Conservation (phyloP, 2,329 filamentous ascomycete genomes). For the Pezicula carpinea region DNA sequence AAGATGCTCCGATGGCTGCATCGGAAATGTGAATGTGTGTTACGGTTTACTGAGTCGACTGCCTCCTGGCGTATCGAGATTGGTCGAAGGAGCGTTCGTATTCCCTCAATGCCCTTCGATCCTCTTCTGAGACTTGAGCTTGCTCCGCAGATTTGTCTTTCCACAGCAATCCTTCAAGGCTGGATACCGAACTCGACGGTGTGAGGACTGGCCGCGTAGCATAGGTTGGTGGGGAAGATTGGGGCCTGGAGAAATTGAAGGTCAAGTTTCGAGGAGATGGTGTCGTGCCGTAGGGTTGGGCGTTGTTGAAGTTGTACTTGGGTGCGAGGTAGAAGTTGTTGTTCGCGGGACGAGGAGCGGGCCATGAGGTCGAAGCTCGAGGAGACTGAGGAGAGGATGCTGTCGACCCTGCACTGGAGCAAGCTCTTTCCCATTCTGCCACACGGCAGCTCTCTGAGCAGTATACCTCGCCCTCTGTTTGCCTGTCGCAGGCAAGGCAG, state of each 20-base stretch:
- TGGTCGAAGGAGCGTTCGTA: conserved; percentile 91
- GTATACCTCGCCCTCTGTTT: conserved; percentile 77
- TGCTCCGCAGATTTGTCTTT: conserved; percentile 54
- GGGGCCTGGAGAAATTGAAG: conserved; percentile 44
- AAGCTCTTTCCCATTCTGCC: conserved; percentile 76
- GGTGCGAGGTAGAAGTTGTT: conserved; percentile 64
- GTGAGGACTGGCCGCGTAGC: conserved; percentile 46
- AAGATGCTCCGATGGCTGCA: conserved; percentile 8
- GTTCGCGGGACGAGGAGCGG: conserved; percentile 43
- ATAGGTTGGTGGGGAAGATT: conserved; percentile 35
- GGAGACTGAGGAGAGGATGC: conserved; percentile 49
- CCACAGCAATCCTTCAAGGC: conserved; percentile 74
- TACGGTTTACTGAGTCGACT: conserved; percentile 24
- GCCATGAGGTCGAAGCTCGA: conserved; percentile 28
- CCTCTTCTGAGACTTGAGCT: conserved; percentile 65
- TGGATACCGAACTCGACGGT: conserved; percentile 78
- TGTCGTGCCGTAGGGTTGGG: conserved; percentile 51
- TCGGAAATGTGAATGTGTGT: not conserved
- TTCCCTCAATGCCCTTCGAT: conserved; percentile 72
- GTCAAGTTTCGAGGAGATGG: conserved; percentile 31
- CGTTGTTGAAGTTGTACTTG: conserved; percentile 68
- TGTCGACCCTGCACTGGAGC: conserved; percentile 48
- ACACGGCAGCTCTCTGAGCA: conserved; percentile 90
- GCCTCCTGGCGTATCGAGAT: conserved; percentile 28
- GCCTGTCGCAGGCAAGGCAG: conserved; percentile 90